A percentile compares a stretch with the other conserved stretches of the same genome.
Conservation (phyloP, 2,329 filamentous ascomycete species). For the Stachybotrys chlorohalonatus region DNA sequence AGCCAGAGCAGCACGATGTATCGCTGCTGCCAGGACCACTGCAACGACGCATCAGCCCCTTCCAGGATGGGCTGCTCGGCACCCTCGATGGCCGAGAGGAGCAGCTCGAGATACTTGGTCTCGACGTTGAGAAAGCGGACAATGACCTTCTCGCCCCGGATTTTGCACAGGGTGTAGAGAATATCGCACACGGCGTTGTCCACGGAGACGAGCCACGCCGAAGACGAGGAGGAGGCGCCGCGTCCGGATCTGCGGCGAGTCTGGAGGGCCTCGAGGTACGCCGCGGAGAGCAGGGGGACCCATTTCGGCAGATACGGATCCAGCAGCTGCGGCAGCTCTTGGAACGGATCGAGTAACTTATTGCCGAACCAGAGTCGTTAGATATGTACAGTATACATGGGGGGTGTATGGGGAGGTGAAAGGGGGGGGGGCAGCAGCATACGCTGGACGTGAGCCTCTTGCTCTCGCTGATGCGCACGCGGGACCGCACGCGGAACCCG, state of each 20-base stretch:
- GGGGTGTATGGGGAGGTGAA: not conserved
- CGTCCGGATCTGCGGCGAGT: constrained; percentile 29
- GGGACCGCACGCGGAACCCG: constrained; percentile 31
- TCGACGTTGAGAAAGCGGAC: constrained; percentile 87
- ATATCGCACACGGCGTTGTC: constrained; percentile 67
- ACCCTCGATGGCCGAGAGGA: constrained; percentile 67
- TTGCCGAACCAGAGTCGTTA: not conserved
- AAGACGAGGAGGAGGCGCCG: constrained; percentile 16
- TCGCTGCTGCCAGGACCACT: constrained; percentile 74
- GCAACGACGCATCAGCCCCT: constrained; percentile 4
- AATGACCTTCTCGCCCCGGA: constrained; percentile 87
- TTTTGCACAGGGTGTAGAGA: constrained; percentile 87
- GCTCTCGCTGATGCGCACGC: constrained; percentile 41
- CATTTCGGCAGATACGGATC: constrained; percentile 73
- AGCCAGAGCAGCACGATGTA: constrained; percentile 87
- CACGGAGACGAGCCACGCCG: constrained; percentile 42
- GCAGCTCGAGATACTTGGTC: constrained; percentile 70
- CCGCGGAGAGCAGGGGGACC: constrained; percentile 64
- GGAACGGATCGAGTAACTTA: constrained; percentile 71
- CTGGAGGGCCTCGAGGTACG: constrained; percentile 61
- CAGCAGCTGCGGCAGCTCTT: constrained; percentile 89
- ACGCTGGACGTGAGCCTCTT: constrained; percentile 38
- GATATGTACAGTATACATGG: not conserved
- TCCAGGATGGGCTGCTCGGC: constrained; percentile 25
- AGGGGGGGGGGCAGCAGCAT: constrained; percentile 3